phyloP scores from a whole-genome alignment of 192 early-diverging fungal species.

The Podila clonocystis region DNA sequence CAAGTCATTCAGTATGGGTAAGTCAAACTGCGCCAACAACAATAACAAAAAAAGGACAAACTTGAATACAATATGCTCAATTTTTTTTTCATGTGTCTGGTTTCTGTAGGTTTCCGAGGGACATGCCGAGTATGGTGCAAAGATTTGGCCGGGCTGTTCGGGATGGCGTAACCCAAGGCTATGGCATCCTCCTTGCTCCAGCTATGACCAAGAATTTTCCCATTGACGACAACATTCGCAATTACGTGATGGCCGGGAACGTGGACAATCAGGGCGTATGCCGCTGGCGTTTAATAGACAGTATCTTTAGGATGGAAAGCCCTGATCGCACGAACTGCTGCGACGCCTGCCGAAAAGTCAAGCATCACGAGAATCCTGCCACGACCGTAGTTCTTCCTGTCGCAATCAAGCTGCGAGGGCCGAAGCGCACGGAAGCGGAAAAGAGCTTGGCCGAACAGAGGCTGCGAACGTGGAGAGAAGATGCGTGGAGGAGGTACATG shows the following conservation, averaged over 20 bases:
- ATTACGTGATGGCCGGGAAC: not conserved
- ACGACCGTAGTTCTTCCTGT: not conserved
- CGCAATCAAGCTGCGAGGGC: not conserved
- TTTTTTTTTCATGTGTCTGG: not conserved
- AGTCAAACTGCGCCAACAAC: not conserved
- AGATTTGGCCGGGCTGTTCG: slow-evolving; percentile 12
- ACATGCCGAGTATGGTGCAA: slow-evolving; percentile 14
- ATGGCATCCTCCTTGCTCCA: not conserved
- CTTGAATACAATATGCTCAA: not conserved
- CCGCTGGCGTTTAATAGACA: slow-evolving; percentile 11
- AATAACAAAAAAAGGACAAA: not conserved
- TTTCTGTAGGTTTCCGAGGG: slow-evolving; percentile 5
- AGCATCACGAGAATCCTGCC: no score
- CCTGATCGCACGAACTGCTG: not conserved
- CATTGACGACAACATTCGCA: not conserved
- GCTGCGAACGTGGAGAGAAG: slow-evolving; percentile 6
- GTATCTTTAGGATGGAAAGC: not conserved
- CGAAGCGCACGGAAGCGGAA: not conserved
- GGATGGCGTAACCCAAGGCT: not conserved
- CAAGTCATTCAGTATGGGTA: slow-evolving; percentile 22
- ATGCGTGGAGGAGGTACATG: slow-evolving; percentile 7
- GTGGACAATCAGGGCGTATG: not conserved
- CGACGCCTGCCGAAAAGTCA: no score
- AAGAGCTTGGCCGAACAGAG: not conserved
- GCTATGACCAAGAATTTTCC: not conserved